Evolutionary conservation across 257 asterid genomes (phyloP), one percentile per base, ranked within the genome.

Genomic region (Catharanthus roseus): DNA sequence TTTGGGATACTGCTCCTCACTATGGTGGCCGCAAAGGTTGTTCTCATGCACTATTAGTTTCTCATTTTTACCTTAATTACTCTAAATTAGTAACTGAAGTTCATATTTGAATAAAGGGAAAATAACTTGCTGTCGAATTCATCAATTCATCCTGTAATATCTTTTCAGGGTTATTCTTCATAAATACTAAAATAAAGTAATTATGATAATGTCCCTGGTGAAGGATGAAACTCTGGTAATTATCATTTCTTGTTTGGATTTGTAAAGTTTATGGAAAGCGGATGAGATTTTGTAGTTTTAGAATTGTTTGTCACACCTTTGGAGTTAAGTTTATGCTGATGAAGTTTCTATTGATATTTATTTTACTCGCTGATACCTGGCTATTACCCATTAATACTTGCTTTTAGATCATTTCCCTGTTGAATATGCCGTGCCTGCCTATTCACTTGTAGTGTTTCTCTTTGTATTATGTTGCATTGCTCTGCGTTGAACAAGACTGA

Each of bases 1-100:
- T 90, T 62, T 90, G 96, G 97, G 96, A 90, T 77, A 88, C 97
- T 72, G 93, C 97, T 77, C 96, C 97, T 57, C 97, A 88, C 82
- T 81, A 90, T 69, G 97, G 97, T 67, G 97, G 97, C 26, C 79
- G 75, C 26, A 86, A 86, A 84, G 96, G 97, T 90, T 80, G 67
- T 26, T 34, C n/a, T 74, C 6, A 53, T 12, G 55, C 51, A 12
- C 50, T 6, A 60, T 47, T 24, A 29, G 7, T 54, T 66, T 65
- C 70, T 65, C 53, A 23, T 13, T n/a, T 65, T 41, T 66, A 16
- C 45, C 38, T 42, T 29, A 3, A 26, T 5, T 12, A 65, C 54
- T 23, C 38, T 66, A 24, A 42, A 66, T 66, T 33, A 66, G 15
- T 47, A 44, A 41, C n/a, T 68, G 74, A 38, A 45, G 21, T 74